Base-by-base conservation (phyloP, 169 alveolate genomes). In the Cryptosporidium sp. region DNA sequence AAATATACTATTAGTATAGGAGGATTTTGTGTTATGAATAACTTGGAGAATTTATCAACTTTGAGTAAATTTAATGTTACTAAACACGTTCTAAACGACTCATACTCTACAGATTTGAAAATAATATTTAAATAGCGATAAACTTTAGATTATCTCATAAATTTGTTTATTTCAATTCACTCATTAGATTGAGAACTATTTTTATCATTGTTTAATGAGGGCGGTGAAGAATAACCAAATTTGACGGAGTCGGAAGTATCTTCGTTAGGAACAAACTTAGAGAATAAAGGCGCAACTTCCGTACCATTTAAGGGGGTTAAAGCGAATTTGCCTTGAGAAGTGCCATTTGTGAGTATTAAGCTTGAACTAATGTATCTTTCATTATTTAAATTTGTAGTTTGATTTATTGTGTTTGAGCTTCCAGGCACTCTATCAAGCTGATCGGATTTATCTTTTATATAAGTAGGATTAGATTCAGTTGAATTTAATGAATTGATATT, bases 281-380 rank as follows among this genome's bases (percentile, higher is more conserved):
- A 73, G 56, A 60, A 73, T 35, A 73, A n/a, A n/a, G 86, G 86
- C 21, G 86, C 86, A 4, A 58, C 71, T 16, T 56, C 86, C 26
- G 86, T 60, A 44, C 71, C 86, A 21, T 73, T 60, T 42, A 56
- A 18, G 29, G 70, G 86, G 14, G 69, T 16, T 18, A 71, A 12
- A 26, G 45, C 42, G 33, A 51, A 48, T 44, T 48, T 71, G 23
- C 44, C 21, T 71, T 29, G 69, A 4, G 10, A n/a, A 18, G 67
- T 71, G 7, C 4, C 29, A 12, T 71, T 21, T 29, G 16, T 5
- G 48, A 26, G 68, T 16, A 29, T 70, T 70, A 3, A 5, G 3
- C 18, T 42, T 26, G 33, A 29, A 26, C 68, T 21, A 70, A 4
- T 29, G 2, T 48, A n/a, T 48, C 56, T 14, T 14, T 14, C 56